phyloP scores from a whole-genome alignment of 371 early-diverging fungal genomes.

The Mucor circinelloides region DNA sequence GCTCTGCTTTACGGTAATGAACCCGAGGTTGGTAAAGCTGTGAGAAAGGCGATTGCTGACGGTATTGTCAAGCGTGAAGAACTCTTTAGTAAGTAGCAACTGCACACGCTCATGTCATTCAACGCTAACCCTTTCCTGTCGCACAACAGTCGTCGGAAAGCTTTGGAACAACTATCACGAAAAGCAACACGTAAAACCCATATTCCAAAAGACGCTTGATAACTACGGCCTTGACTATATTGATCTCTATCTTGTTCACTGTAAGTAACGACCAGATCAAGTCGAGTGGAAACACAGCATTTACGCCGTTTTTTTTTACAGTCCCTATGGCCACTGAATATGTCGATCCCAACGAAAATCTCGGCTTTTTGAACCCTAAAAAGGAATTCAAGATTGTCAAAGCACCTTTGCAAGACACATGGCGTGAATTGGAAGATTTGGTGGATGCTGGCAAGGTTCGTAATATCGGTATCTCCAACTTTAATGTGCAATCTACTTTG shows the following conservation, averaged over 20 bases:
- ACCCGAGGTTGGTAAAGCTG: conserved; percentile 64
- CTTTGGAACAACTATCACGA: conserved; percentile 67
- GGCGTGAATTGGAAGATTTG: conserved; percentile 45
- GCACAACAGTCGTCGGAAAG: conserved; percentile 74
- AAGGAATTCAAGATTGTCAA: conserved; percentile 28
- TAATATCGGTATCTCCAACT: conserved; percentile 70
- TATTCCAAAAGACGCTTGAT: conserved; percentile 47
- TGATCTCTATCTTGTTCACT: conserved; percentile 64
- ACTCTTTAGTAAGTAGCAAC: conserved; percentile 37
- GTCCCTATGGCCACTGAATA: conserved; percentile 21
- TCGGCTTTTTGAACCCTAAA: conserved; percentile 11
- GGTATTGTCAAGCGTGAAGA: conserved; percentile 68
- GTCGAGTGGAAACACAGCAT: background rate
- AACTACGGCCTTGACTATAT: conserved; percentile 60
- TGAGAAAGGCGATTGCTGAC: conserved; percentile 52
- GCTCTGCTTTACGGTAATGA: conserved; percentile 68
- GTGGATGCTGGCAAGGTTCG: conserved; percentile 40
- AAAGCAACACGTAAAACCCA: conserved; percentile 51
- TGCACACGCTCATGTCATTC: background rate
- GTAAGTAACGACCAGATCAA: background rate
- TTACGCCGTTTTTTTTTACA: background rate
- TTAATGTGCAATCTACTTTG: conserved; percentile 37
- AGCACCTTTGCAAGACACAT: conserved; percentile 55
- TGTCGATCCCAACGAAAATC: conserved; percentile 14
- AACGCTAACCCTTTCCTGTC: background rate